These are phyloP conservation scores for Golubevia pallescens DNA, from an alignment of 1,284 basidiomycete species.

Conservation along the genomic window DNA sequence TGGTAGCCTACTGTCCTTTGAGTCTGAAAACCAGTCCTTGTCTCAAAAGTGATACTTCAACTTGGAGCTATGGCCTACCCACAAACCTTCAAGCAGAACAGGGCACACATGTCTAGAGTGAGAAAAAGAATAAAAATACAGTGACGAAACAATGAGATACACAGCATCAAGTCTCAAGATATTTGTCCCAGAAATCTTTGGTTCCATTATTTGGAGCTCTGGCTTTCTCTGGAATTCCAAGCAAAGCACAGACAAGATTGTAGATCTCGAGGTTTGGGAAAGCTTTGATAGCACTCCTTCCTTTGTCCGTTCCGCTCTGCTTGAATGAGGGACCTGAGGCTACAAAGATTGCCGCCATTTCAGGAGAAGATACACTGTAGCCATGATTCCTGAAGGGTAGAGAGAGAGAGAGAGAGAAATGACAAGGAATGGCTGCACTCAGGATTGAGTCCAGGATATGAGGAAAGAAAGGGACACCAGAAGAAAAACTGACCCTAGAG, in stretches of 20 bases:
- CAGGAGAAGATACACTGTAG: slow-evolving; percentile 19
- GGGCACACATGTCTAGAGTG: too few relatives aligned
- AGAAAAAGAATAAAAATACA: too few relatives aligned
- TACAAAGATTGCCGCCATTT: slow-evolving; percentile 32
- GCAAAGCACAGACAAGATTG: slow-evolving; percentile 23
- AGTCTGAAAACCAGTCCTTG: too few relatives aligned
- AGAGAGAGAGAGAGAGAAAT: not conserved
- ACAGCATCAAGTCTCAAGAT: too few relatives aligned
- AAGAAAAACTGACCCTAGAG: slow-evolving; percentile 11
- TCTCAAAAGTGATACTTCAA: too few relatives aligned
- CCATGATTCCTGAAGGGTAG: slow-evolving; percentile 22
- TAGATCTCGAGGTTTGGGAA: slow-evolving; percentile 27
- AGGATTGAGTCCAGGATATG: not conserved
- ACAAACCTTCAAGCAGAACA: too few relatives aligned
- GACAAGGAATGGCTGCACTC: too few relatives aligned
- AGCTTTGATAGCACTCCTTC: slow-evolving; percentile 7
- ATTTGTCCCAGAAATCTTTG: too few relatives aligned
- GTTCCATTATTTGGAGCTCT: slow-evolving; percentile 13
- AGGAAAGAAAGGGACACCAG: not conserved
- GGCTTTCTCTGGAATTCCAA: slow-evolving; percentile 13
- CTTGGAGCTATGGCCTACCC: too few relatives aligned
- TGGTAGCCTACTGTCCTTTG: too few relatives aligned
- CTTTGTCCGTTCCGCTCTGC: too few relatives aligned
- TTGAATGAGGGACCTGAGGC: slow-evolving; percentile 24
- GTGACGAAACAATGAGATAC: too few relatives aligned